A percentile compares a stretch with the other conserved stretches of the same genome.
Evolutionary conservation across 2,329 filamentous ascomycete genomes (phyloP).

Genomic region (Colletotrichum tanaceti): DNA sequence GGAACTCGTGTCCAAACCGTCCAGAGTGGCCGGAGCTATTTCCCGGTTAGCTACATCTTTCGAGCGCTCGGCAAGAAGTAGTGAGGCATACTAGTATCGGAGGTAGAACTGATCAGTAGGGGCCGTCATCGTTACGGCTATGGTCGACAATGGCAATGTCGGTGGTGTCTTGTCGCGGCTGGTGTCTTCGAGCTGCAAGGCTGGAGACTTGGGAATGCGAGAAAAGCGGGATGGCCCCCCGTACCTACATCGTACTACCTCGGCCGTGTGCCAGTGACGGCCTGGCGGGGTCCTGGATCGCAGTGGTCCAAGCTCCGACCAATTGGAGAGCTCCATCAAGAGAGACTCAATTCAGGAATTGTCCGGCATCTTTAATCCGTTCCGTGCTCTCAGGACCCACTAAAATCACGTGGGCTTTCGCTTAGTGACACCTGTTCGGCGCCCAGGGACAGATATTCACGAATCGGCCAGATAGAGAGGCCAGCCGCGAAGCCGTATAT

Average conservation of each 20-base stretch:
- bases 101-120: constrained; percentile 90
- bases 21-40: constrained; percentile 94
- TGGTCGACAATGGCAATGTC: constrained; percentile 23
- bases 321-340: constrained; percentile 17
- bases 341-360: neutral
- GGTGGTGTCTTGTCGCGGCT: constrained; percentile 41
- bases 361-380: constrained; percentile 36
- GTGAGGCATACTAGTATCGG: constrained; percentile 87
- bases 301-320: constrained; percentile 24
- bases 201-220: constrained; percentile 37
- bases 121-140: constrained; percentile 66
- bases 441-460: constrained; percentile 52
- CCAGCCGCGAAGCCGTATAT: constrained; percentile 39
- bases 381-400: constrained; percentile 30
- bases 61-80: fast-evolving
- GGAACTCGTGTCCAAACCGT: constrained; percentile 96
- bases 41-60: constrained; percentile 34
- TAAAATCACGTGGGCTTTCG: constrained; percentile 50
- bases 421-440: constrained; percentile 57
- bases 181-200: constrained; percentile 39
- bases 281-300: constrained; percentile 31
- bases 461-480: constrained; percentile 46
- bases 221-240: constrained; percentile 35
- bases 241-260: too few species aligned
- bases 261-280: constrained; percentile 2